phyloP scores from a whole-genome alignment of 352 stramenopile species.

The Phytophthora pini region DNA sequence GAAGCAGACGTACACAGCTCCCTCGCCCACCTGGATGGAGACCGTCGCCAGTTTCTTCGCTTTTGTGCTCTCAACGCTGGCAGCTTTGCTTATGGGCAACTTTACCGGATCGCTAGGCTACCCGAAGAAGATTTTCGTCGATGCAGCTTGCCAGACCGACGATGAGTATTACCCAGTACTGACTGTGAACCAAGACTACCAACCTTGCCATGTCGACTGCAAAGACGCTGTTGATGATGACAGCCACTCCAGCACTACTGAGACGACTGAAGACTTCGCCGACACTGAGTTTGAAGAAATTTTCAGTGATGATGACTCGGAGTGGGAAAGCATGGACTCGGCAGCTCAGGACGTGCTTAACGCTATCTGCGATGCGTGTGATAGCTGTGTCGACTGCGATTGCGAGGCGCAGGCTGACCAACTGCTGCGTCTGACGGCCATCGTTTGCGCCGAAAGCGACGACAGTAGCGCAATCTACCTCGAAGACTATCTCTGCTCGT shows the following conservation, averaged over 20 bases:
- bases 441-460: constrained; percentile 7
- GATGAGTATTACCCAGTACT: constrained; percentile 13
- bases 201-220: constrained; percentile 12
- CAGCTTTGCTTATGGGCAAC: constrained; percentile 20
- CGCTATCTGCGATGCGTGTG: constrained; percentile 12
- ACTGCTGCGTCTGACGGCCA: constrained; percentile 24
- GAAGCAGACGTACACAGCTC: constrained; percentile 24
- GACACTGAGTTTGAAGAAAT: constrained; percentile 32
- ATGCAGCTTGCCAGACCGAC: constrained; percentile 29
- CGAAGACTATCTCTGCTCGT: constrained; percentile 71
- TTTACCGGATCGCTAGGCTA: constrained; percentile 17
- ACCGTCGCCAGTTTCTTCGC: constrained; percentile 7
- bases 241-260: constrained; percentile 52
- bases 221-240: constrained; percentile 28
- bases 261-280: constrained; percentile 56
- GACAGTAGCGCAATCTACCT: constrained; percentile 38
- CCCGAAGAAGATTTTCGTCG: constrained; percentile 14
- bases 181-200: constrained; percentile 10
- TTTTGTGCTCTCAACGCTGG: constrained; percentile 20
- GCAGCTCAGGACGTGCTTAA: constrained; percentile 15
- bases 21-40: constrained; percentile 10
- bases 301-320: constrained; percentile 32
- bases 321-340: constrained; percentile 28
- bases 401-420: constrained; percentile 45
- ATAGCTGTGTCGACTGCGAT: constrained; percentile 38